Percentiles rank a stretch among this genome's conserved stretches.
Evolutionary conservation across 1,284 basidiomycete genomes (phyloP).

Genomic region (Irpex sp.): DNA sequence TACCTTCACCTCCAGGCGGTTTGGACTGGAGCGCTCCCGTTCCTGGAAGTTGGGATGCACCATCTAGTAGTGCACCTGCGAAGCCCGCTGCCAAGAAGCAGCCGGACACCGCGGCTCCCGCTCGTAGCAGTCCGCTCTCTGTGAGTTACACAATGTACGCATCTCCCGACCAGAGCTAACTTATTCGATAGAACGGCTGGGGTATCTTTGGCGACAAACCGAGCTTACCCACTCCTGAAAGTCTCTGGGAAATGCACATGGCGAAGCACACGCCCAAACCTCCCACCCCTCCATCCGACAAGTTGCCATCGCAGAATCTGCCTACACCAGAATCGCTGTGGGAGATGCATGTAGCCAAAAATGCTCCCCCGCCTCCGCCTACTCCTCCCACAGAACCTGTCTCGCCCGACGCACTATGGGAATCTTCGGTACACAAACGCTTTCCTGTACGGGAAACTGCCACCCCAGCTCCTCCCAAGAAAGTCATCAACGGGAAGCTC

Average conservation of each 20-base stretch:
- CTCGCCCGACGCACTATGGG: neutral
- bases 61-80: neutral
- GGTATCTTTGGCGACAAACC: neutral
- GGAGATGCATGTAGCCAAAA: slow-evolving; percentile 2
- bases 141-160: neutral
- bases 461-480: neutral
- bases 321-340: slow-evolving; percentile 5
- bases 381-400: neutral
- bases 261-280: neutral
- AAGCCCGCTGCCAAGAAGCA: neutral
- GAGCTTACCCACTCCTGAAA: slow-evolving; percentile 4
- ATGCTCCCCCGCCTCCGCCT: slow-evolving; percentile 1
- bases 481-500: neutral
- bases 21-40: neutral
- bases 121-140: neutral
- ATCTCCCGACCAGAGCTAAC: neutral
- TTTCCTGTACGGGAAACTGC: neutral
- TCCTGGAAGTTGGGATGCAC: slow-evolving; percentile 8
- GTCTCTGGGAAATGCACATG: slow-evolving; percentile 12
- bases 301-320: neutral
- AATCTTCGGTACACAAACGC: neutral
- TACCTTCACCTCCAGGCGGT: neutral
- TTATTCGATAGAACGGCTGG: neutral
- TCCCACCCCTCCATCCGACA: neutral
- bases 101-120: neutral